Base-by-base conservation (phyloP, 345 rosid species). In the Microcos paniculata region DNA sequence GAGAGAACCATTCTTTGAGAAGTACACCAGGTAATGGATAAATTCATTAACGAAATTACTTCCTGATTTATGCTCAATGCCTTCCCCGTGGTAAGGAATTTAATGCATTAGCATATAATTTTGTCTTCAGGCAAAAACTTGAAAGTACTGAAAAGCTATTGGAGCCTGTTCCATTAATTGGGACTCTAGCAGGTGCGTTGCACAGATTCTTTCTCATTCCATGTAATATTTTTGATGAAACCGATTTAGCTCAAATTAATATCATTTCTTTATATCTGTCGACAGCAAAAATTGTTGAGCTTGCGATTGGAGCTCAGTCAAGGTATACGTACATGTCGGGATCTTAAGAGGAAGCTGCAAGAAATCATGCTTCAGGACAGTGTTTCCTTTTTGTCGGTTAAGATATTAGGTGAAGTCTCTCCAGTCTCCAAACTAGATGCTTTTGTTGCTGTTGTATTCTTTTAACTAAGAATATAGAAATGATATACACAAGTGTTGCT, bases 1-100 rank as follows among this genome's bases (percentile, higher is more conserved):
- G 98, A 89, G 97, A 82, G 99, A 96, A 84, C 98, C 97, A 74
- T 96, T 91, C 83, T 96, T 96, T 78, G 84, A 82, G 90, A 92
- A 88, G 76, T 91, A 92, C 77, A 94, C 95, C 56, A 92, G 91
- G 99, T 90, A 74, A 51, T 33, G 9, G 38, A 65, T 49, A 43
- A 38, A 35, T 90, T 18, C 19, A 23, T 56, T 21, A 43, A 10
- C 53, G 0, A 24, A 24, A 21, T 66, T 33, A 35, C 35, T 72
- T 15, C 40, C 76, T 3, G 35, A n/a, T 59, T 42, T 8, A 4
- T 19, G 43, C 16, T 52, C 40, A 1, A 9, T 72, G 5, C 35
- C 16, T 35, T 64, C 31, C 52, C 46, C 14, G 19, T 14, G 5
- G 1, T 19, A 18, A 55, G 30, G 21, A 65, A 23, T 40, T 26